A percentile compares a stretch with the other conserved stretches of the same genome.
These are phyloP conservation scores for Aureobasidium sp. DNA, from an alignment of 2,329 filamentous ascomycete species.

Conservation along the genomic window DNA sequence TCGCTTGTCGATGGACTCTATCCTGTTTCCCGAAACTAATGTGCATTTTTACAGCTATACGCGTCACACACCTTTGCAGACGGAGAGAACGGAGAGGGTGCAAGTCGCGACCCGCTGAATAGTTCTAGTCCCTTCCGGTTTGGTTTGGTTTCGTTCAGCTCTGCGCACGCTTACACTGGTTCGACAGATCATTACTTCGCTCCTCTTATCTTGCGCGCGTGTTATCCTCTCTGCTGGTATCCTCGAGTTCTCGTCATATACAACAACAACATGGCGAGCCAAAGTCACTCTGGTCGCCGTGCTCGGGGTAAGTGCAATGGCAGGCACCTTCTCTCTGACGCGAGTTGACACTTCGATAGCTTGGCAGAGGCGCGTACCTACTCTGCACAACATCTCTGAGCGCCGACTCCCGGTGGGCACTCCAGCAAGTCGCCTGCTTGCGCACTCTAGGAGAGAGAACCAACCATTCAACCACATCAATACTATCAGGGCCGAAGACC, in stretches of 20 bases:
- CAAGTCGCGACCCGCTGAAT: neutral
- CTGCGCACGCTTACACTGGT: neutral
- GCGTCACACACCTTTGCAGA: too few relatives aligned
- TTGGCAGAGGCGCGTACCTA: neutral
- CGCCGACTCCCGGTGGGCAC: conserved; percentile 24
- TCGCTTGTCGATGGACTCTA: too few relatives aligned
- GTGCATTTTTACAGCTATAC: too few relatives aligned
- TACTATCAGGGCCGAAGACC: neutral
- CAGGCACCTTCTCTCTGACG: neutral
- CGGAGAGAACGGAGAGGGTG: neutral
- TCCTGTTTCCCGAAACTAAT: too few relatives aligned
- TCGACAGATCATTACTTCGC: neutral
- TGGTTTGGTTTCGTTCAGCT: neutral
- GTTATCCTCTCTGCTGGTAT: neutral
- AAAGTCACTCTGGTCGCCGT: conserved; percentile 1
- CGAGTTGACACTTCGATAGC: neutral
- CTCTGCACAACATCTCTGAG: neutral
- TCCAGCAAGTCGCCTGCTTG: conserved; percentile 13
- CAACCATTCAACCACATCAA: neutral
- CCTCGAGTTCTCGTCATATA: neutral
- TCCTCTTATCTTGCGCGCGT: neutral
- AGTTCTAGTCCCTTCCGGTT: neutral
- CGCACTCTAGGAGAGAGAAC: neutral
- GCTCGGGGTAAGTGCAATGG: conserved; percentile 2
- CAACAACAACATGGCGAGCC: neutral